Evolutionary conservation across 2,329 filamentous ascomycete genomes (phyloP), one percentile per base, ranked within the genome.

Genomic region (Shiraia sp.): DNA sequence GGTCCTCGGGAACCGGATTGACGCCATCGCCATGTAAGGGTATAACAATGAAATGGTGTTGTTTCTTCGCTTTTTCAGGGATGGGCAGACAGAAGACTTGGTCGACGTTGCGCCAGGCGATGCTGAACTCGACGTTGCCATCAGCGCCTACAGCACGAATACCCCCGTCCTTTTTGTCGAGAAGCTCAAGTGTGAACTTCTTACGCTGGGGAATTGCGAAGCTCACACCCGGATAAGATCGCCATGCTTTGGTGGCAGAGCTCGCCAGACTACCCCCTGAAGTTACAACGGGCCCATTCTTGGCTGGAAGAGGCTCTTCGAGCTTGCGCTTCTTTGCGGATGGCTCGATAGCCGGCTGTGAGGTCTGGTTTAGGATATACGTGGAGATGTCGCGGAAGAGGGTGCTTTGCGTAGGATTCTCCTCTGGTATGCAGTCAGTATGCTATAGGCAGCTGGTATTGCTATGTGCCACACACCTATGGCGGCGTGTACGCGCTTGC

Each of bases 191-290:
- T 33, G 74, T 79, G 45, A 83, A 72, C 70, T 85, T 85, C 71
- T 85, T 86, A 38, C 82, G 72, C 53, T 81, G 78, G 3, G 82
- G 82, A 0, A 83, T 73, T 12, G 80, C 74, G 64, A 85, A 83
- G 41, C 79, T 82, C 40, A 82, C 70, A 51, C 83, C 81, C 41
- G 59, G 48, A 25, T 64, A 63, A 22, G 53, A 51, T 15, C 60
- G 57, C 54, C 61, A 68, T 15, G 67, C 57, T 24, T 59, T 59
- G 22, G 52, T 48, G 3, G 47, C 32, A 6, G 50, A 16, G 49
- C 53, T 66, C 7, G 47, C 42, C 23, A 68, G 48, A 15, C 45
- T 56, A 14, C 52, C 53, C 8, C 39, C 44, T n/a, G 36, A 32
- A 28, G 41, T 5, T n/a, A 42, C 24, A 14, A 45, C 30, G 12